phyloP scores from a whole-genome alignment of 2,329 filamentous ascomycete species.

The Hortaea sp. region DNA sequence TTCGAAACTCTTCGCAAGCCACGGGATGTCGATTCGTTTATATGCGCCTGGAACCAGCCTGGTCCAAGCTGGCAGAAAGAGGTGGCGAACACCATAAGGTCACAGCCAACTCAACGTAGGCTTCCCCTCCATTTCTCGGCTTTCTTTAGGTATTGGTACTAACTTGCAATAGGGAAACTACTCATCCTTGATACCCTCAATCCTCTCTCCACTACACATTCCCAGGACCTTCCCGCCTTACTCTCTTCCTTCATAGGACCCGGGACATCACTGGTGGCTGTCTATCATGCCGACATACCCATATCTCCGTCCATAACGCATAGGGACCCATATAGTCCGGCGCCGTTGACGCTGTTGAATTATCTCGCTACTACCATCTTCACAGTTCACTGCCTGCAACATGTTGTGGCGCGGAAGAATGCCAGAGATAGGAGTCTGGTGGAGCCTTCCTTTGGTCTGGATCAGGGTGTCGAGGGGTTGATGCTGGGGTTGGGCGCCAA shows the following conservation, averaged over 20 bases:
- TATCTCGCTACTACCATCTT: slow-evolving; percentile 88
- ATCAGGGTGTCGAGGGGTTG: slow-evolving; percentile 68
- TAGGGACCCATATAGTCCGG: slow-evolving; percentile 49
- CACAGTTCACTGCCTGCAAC: slow-evolving; percentile 59
- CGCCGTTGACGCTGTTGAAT: slow-evolving; percentile 60
- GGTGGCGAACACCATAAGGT: slow-evolving; percentile 14
- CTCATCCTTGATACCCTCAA: slow-evolving; percentile 75
- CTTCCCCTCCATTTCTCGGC: background rate
- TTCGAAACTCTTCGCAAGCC: slow-evolving; percentile 63
- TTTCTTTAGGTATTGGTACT: background rate
- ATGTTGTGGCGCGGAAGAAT: slow-evolving; percentile 63
- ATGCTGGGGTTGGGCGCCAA: slow-evolving; percentile 55
- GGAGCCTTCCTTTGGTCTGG: slow-evolving; percentile 69
- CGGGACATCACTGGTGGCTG: slow-evolving; percentile 59
- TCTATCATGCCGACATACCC: slow-evolving; percentile 76
- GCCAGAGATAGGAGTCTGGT: slow-evolving; percentile 65
- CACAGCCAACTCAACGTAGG: slow-evolving; percentile 13
- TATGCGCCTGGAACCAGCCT: slow-evolving; percentile 33
- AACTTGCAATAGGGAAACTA: slow-evolving; percentile 43
- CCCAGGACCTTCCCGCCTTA: slow-evolving; percentile 54
- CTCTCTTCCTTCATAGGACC: slow-evolving; percentile 61
- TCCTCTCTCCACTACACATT: slow-evolving; percentile 47
- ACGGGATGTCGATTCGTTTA: slow-evolving; percentile 54
- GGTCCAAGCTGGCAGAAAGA: slow-evolving; percentile 22
- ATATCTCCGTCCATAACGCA: slow-evolving; percentile 10